A percentile compares a stretch with the other conserved stretches of the same genome.
Evolutionary conservation across 2,329 filamentous ascomycete species (phyloP).

Genomic region (Colletotrichum falcatum): DNA sequence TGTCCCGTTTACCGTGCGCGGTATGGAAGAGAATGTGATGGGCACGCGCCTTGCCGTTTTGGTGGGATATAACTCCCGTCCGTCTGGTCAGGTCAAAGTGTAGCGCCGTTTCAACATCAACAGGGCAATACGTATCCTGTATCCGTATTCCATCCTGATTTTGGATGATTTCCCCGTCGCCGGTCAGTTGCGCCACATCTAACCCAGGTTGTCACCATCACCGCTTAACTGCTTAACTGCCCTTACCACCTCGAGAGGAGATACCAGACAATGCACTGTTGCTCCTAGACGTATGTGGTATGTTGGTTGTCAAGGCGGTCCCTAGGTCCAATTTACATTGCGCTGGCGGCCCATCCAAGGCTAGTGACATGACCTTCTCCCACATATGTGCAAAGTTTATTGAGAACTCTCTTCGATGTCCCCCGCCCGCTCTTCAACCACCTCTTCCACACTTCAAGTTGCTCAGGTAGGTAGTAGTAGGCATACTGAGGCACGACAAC

Average conservation of each 20-base stretch:
- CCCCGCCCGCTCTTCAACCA: not conserved
- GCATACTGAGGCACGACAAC: not conserved
- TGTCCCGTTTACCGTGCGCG: conserved; percentile 12
- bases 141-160: not conserved
- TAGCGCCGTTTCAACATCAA: conserved; percentile 1
- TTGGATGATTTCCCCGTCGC: not conserved
- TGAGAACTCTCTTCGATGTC: not conserved
- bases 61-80: conserved; percentile 8
- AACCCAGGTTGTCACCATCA: not conserved
- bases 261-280: not conserved
- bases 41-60: conserved; percentile 8
- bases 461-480: no score
- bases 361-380: conserved; percentile 29
- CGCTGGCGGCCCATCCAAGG: not conserved
- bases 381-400: conserved; percentile 28
- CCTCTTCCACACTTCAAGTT: no score
- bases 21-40: not conserved
- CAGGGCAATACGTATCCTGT: not conserved
- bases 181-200: not conserved
- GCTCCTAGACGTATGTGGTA: no score
- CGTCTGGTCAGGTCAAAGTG: conserved; percentile 1
- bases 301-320: no score
- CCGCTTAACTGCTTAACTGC: not conserved
- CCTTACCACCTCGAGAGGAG: no score
- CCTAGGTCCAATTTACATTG: not conserved